Conservation (phyloP, 1,284 basidiomycete species). For the Tilletiopsis washingtonensis region DNA sequence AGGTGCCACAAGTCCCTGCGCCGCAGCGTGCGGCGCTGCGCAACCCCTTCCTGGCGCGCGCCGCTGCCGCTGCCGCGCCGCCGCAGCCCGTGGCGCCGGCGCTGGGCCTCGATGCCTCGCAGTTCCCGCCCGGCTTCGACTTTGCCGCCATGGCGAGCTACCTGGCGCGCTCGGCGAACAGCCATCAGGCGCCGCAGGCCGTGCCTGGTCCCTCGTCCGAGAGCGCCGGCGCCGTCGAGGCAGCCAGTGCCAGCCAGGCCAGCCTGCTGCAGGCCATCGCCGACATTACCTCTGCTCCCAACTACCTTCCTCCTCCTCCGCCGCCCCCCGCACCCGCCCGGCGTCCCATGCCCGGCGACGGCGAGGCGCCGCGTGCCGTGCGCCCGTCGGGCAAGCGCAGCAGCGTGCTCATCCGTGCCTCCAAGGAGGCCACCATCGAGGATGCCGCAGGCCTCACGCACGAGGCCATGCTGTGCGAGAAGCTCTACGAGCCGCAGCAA, state of each 20-base stretch:
- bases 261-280: too few relatives aligned
- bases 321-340: too few relatives aligned
- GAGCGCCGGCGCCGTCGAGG: background rate
- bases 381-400: background rate
- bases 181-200: background rate
- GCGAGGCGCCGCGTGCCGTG: background rate
- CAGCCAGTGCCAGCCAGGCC: background rate
- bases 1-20: too few relatives aligned
- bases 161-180: background rate
- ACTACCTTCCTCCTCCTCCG: too few relatives aligned
- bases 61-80: too few relatives aligned
- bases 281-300: too few relatives aligned
- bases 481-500: slow-evolving; percentile 4
- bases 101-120: too few relatives aligned
- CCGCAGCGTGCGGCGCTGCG: too few relatives aligned
- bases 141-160: background rate
- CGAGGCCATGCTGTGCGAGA: slow-evolving; percentile 4
- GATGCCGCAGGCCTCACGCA: slow-evolving; percentile 1
- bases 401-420: background rate
- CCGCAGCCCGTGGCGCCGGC: too few relatives aligned
- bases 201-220: background rate
- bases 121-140: slow-evolving; percentile 3
- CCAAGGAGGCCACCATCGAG: slow-evolving; percentile 3
- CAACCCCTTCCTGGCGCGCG: too few relatives aligned
- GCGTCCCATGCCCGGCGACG: background rate